Evolutionary conservation across 1,284 basidiomycete genomes (phyloP), one percentile per base, ranked within the genome.

Genomic region (Flammula alnicola): DNA sequence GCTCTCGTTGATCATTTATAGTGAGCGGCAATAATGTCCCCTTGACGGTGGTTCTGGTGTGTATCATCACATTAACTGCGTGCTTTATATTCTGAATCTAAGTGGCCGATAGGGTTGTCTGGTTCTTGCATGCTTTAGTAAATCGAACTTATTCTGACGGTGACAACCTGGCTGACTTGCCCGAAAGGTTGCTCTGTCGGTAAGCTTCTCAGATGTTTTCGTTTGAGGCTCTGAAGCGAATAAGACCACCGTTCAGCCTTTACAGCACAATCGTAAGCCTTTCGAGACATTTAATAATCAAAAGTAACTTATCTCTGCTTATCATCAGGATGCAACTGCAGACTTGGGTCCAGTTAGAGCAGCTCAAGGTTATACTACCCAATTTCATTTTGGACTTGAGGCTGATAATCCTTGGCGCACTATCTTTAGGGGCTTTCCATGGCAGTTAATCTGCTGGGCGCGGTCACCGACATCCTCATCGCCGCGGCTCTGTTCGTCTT

Each of bases 381-480:
- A 19, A 35, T 25, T 31, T 22, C 40, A n/a, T 41, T 43, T 10
- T 44, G 38, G 9, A 26, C 23, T 23, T 30, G 29, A 46, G n/a
- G 11, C 39, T 41, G 37, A 23, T 42, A 38, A 16, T 45, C 38
- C 22, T 16, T 46, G 19, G 36, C 25, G 17, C 19, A 26, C 43
- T 41, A 26, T 41, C 31, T 39, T 6, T 49, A 80, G 79, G 72
- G 72, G 12, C 68, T 81, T 29, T 82, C 80, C 2, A 80, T 80
- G 70, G 69, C 77, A 37, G 77, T 82, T 39, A 83, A 82, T 55
- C 69, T 76, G 3, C 62, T 82, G 22, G 79, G 77, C 3, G 79
- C 76, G 3, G 70, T 70, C 7, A 67, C 74, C 5, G 80, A 83
- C 55, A 68, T 80, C n/a, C 49, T 76, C 42, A 82, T 83, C 39